A percentile compares a stretch with the other conserved stretches of the same genome.
Conservation (phyloP, 805 yeast species). For the Ogataea dorogensis region DNA sequence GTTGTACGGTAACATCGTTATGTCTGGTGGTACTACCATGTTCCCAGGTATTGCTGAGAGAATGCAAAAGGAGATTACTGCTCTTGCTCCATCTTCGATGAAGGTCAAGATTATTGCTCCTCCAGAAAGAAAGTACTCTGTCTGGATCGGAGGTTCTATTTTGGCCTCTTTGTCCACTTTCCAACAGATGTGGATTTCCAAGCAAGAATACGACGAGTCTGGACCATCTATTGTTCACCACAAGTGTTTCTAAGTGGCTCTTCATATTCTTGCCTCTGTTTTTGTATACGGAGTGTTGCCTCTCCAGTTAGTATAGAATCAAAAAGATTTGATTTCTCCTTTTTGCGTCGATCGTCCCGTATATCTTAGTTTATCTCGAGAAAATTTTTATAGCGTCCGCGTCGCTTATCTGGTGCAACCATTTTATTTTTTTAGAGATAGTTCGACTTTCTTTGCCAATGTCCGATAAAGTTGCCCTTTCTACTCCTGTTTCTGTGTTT, state of each 20-base stretch:
- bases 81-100: constrained; percentile 99
- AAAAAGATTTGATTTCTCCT: constrained; percentile 14
- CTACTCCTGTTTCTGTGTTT: constrained; percentile 4
- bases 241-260: constrained; percentile 72
- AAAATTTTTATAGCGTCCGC: constrained; percentile 1
- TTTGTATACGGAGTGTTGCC: constrained; percentile 14
- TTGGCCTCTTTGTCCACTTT: constrained; percentile 97
- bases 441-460: not conserved
- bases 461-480: constrained; percentile 6
- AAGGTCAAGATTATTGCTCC: constrained; percentile 99
- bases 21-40: constrained; percentile 99
- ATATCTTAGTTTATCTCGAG: constrained; percentile 2
- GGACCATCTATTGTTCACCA: constrained; percentile 99
- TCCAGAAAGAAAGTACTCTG: constrained; percentile 98
- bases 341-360: constrained; percentile 9
- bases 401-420: constrained; percentile 15
- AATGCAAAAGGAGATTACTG: constrained; percentile 99
- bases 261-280: constrained; percentile 11
- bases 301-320: constrained; percentile 14
- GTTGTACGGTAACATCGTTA: constrained; percentile 97
- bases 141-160: constrained; percentile 99
- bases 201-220: constrained; percentile 99
- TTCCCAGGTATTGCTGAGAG: constrained; percentile 99
- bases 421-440: constrained; percentile 5
- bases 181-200: constrained; percentile 99